Evolutionary conservation across 2,329 filamentous ascomycete species (phyloP).

Genomic region (Neoascochyta sp.): DNA sequence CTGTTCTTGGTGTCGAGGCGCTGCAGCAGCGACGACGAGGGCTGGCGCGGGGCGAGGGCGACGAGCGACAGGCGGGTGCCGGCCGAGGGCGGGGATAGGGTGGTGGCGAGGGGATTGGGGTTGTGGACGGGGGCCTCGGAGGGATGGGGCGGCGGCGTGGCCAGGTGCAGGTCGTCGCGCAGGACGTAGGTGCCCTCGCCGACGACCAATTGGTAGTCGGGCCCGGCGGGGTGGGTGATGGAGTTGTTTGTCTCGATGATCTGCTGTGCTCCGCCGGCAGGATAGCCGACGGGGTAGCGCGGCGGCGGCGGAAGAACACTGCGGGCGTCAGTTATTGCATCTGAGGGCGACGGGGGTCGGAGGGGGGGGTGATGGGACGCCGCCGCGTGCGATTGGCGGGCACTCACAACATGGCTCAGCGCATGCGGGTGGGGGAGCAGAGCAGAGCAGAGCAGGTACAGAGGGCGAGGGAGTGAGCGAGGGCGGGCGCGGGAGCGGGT

Average conservation of each 20-base stretch:
- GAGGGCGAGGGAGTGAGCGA: slow-evolving; percentile 14
- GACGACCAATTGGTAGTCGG: slow-evolving; percentile 85
- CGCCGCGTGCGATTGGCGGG: slow-evolving; percentile 30
- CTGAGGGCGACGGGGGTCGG: too few relatives aligned
- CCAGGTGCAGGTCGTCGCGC: slow-evolving; percentile 85
- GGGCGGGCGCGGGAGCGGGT: too few relatives aligned
- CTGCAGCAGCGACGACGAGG: slow-evolving; percentile 43
- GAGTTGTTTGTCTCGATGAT: slow-evolving; percentile 94
- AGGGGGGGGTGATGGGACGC: too few relatives aligned
- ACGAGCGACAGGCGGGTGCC: slow-evolving; percentile 83
- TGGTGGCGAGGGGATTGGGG: slow-evolving; percentile 86
- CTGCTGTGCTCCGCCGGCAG: slow-evolving; percentile 67
- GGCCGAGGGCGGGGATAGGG: slow-evolving; percentile 73
- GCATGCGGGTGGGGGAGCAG: slow-evolving; percentile 7
- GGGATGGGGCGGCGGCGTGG: slow-evolving; percentile 91
- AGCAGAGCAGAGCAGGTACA: too few relatives aligned
- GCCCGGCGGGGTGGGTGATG: slow-evolving; percentile 71
- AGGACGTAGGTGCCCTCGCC: slow-evolving; percentile 93
- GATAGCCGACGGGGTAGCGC: slow-evolving; percentile 74
- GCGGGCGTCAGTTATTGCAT: slow-evolving; percentile 24
- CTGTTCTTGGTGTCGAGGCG: slow-evolving; percentile 42
- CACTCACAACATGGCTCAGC: slow-evolving; percentile 38
- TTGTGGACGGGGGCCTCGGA: slow-evolving; percentile 85
- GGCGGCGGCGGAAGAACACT: slow-evolving; percentile 76
- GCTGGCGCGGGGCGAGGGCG: slow-evolving; percentile 57